These are phyloP conservation scores for Boletus rubropictus DNA, from an alignment of 768 basidiomycete genomes.

Conservation along the genomic window DNA sequence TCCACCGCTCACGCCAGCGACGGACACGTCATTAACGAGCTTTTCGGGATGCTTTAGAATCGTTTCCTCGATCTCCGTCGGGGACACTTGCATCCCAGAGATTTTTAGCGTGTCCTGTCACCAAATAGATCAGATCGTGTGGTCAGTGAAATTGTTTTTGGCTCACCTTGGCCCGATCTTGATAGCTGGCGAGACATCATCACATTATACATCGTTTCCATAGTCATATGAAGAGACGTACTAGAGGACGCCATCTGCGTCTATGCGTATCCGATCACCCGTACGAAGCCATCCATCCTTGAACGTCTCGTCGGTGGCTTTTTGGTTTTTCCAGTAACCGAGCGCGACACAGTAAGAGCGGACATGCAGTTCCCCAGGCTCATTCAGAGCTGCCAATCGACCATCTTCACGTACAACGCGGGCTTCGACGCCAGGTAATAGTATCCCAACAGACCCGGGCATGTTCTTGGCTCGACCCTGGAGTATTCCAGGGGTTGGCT, in stretches of 20 bases:
- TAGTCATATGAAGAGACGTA: slow-evolving; percentile 29
- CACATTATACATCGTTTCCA: neutral
- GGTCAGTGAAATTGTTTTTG: neutral
- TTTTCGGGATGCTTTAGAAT: slow-evolving; percentile 56
- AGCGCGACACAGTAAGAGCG: slow-evolving; percentile 49
- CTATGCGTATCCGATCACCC: slow-evolving; percentile 63
- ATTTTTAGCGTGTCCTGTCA: slow-evolving; percentile 74
- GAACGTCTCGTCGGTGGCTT: slow-evolving; percentile 63
- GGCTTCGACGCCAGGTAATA: slow-evolving; percentile 60
- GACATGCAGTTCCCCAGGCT: slow-evolving; percentile 64
- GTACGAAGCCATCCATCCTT: slow-evolving; percentile 66
- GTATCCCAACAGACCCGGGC: slow-evolving; percentile 48
- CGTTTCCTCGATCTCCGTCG: slow-evolving; percentile 67
- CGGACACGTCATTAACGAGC: slow-evolving; percentile 59
- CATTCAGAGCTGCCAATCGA: slow-evolving; percentile 44
- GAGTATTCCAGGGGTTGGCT: slow-evolving; percentile 42
- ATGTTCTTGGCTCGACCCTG: slow-evolving; percentile 37
- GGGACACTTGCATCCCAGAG: slow-evolving; percentile 75
- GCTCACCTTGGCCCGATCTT: slow-evolving; percentile 68
- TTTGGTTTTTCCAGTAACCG: slow-evolving; percentile 71
- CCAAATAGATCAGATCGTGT: neutral
- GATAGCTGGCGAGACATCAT: slow-evolving; percentile 42
- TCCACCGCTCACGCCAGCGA: slow-evolving; percentile 70
- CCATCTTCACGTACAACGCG: slow-evolving; percentile 59
- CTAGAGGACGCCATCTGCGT: slow-evolving; percentile 61